Conservation (phyloP, 2,329 filamentous ascomycete genomes). For the Fusarium ambrosium region DNA sequence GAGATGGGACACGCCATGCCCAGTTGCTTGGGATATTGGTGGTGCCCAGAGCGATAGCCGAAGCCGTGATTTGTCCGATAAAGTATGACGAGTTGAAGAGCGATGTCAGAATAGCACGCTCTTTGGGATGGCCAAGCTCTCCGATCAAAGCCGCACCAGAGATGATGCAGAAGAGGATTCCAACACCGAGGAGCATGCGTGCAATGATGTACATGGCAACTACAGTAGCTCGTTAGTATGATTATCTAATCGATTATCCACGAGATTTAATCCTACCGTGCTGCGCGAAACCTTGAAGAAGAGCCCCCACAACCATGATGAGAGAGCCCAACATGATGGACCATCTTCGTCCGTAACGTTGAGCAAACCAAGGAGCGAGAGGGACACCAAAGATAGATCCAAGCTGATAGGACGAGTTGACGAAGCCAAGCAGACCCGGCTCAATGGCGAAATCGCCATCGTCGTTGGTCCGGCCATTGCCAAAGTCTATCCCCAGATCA, state of each 20-base stretch:
- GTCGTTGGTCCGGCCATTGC: constrained; percentile 31
- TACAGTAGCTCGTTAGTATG: constrained; percentile 34
- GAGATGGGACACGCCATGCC: constrained; percentile 57
- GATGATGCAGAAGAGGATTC: constrained; percentile 72
- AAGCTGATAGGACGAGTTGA: constrained; percentile 68
- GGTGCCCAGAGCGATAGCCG: constrained; percentile 63
- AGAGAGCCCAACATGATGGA: constrained; percentile 68
- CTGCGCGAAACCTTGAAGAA: constrained; percentile 67
- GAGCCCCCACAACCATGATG: constrained; percentile 67
- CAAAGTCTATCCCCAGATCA: constrained; percentile 28
- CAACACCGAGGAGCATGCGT: constrained; percentile 71
- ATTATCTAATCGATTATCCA: background rate
- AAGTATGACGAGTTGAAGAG: constrained; percentile 64
- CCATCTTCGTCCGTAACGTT: constrained; percentile 60
- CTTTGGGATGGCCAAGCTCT: constrained; percentile 72
- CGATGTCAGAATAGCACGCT: constrained; percentile 64
- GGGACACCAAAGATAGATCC: constrained; percentile 68
- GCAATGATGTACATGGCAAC: constrained; percentile 72
- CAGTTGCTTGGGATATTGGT: constrained; percentile 50
- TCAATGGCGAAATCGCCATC: constrained; percentile 44
- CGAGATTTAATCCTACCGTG: constrained; percentile 47
- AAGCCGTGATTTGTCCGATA: constrained; percentile 64
- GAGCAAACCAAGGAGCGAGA: constrained; percentile 65
- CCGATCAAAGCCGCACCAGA: constrained; percentile 70
- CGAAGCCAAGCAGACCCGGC: constrained; percentile 58